phyloP scores from a whole-genome alignment of 495 filamentous ascomycete genomes.

The Cenococcum geophilum region DNA sequence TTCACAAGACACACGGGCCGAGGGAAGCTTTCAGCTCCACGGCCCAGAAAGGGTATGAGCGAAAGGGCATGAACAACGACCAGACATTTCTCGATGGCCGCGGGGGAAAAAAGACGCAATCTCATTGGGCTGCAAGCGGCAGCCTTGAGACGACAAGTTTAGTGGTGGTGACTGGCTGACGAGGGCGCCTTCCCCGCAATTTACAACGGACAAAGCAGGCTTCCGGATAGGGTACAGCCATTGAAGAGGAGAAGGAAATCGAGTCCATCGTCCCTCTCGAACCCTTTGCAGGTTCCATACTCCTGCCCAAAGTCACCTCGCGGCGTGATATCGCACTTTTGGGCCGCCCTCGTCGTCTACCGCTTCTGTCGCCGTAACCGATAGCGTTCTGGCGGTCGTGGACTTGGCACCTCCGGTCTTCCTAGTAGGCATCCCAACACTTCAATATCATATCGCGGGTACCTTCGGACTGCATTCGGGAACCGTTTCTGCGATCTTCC shows the following conservation, averaged over 20 bases:
- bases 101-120: background rate
- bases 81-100: background rate
- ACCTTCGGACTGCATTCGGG: slow-evolving; percentile 4
- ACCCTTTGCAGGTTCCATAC: background rate
- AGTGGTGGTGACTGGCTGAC: background rate
- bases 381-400: background rate
- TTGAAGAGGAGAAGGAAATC: background rate
- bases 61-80: background rate
- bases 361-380: slow-evolving; percentile 5
- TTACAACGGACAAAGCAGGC: background rate
- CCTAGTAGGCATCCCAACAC: background rate
- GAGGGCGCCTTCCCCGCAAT: slow-evolving; percentile 3
- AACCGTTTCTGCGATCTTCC: background rate
- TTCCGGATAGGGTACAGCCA: background rate
- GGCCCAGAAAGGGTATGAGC: background rate
- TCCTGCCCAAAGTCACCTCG: background rate
- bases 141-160: background rate
- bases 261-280: background rate
- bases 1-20: background rate
- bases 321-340: background rate
- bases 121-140: background rate
- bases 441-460: background rate
- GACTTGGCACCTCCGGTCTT: background rate
- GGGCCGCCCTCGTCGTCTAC: background rate
- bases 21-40: background rate